Base-by-base conservation (phyloP, 1,284 basidiomycete genomes). In the Hymenochaete sp. region DNA sequence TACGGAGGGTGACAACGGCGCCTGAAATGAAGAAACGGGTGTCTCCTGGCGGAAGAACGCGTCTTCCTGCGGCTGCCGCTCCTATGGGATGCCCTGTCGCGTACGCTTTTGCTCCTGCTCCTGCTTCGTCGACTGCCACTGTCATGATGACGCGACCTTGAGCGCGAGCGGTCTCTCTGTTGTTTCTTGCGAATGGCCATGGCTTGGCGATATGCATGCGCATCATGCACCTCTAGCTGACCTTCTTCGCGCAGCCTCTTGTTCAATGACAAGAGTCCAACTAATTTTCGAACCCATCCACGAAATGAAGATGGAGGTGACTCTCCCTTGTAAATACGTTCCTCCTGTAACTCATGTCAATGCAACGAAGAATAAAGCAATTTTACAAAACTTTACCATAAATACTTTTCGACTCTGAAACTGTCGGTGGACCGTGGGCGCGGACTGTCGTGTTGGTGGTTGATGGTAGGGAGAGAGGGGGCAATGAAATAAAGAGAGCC, bases 241-340 rank as follows among this genome's bases (percentile, higher is more conserved):
- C 49, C 49, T 16, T 44, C 21, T 5, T 26, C 16, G 1, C 11
- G 21, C 25, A 38, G 21, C 18, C 29, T 25, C 3, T 29, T 21
- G 16, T 47, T 50, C 35, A 47, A 50, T 5, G 45, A 44, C 3
- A 50, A 16, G 2, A 47, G n/a, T 4, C 49, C 49, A 3, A 40
- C 40, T 4, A 50, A 31, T 24, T 42, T 47, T n/a, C 24, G 47
- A 21, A 50, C 21, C 49, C 49, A 50, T 11, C 49, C 49, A 11
- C 33, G 45, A 9, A 47, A 21, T 8, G 40, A 36, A 16, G 49
- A 50, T 19, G 49, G 49, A 11, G 44, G 48, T 25, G 41, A 31
- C 18, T 18, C 29, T 21, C 35, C 25, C 14, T 36, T 19, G 26
- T 46, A 45, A 19, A 37, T 21, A 32, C 45, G 45, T 19, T 13